phyloP scores from a whole-genome alignment of 257 asterid species.

The Nicotiana knightiana region DNA sequence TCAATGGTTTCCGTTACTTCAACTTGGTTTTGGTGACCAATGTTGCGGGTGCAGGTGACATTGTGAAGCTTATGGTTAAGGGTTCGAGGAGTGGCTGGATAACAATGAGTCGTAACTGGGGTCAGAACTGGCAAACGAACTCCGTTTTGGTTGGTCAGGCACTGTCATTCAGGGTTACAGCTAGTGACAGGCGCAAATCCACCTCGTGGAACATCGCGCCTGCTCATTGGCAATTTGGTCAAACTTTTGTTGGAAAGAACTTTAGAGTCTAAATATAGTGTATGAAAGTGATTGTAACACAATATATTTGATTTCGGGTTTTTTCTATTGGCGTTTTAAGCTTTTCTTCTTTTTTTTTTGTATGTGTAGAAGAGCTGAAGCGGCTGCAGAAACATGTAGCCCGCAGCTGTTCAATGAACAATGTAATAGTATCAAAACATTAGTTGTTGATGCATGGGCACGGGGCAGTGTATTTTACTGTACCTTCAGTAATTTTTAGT shows the following conservation, averaged over 20 bases:
- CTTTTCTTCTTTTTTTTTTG: neutral
- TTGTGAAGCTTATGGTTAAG: slow-evolving; percentile 47
- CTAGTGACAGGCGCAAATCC: slow-evolving; percentile 61
- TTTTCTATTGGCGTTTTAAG: neutral
- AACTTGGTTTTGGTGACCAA: slow-evolving; percentile 56
- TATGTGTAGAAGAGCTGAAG: slow-evolving; percentile 45
- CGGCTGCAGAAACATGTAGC: slow-evolving; percentile 72
- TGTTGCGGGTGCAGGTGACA: slow-evolving; percentile 78
- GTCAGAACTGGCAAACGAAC: slow-evolving; percentile 75
- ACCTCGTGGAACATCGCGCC: slow-evolving; percentile 78
- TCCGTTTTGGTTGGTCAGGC: slow-evolving; percentile 53
- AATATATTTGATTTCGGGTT: neutral
- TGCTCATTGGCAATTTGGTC: slow-evolving; percentile 78
- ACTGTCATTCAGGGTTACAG: slow-evolving; percentile 63
- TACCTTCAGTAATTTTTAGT: neutral
- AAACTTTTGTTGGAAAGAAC: slow-evolving; percentile 65
- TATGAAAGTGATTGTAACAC: neutral
- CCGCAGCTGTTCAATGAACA: slow-evolving; percentile 53
- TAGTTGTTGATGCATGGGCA: neutral
- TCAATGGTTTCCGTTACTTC: slow-evolving; percentile 70
- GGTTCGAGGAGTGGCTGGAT: slow-evolving; percentile 60
- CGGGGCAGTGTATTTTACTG: neutral
- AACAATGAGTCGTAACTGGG: slow-evolving; percentile 78
- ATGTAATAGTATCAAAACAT: neutral
- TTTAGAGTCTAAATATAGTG: slow-evolving; percentile 35